Evolutionary conservation across 306 rosid species (phyloP), one percentile per base, ranked within the genome.

Genomic region (Benincasa hispida): DNA sequence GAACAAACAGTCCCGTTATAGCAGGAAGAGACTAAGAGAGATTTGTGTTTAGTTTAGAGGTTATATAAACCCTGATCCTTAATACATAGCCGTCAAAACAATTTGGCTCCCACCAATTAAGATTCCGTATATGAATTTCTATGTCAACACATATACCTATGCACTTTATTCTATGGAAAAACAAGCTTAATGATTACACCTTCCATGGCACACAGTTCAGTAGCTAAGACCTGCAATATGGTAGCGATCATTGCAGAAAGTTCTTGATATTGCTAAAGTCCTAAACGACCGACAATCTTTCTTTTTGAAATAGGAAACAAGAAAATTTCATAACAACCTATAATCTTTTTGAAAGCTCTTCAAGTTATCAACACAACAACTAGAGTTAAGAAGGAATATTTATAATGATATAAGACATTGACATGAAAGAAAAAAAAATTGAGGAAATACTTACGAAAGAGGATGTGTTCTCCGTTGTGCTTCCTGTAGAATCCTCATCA

Each of bases 401-500:
- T 39, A 0, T 35, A n/a, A 68, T 48, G 35, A 48, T 35, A 24
- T 2, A 77, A 63, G 27, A 59, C 63, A 60, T 54, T 45, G 65
- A 39, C 51, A 63, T 39, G 25, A 75, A 54, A 74, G 27, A 72
- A 66, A 2, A 18, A 28, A 10, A 68, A 32, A 28, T 17, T 27
- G 5, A 72, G 55, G 48, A 78, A 22, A 18, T 41, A 77, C 93
- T 83, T 79, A 92, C 97, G 53, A 81, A 75, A 65, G 79, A 55
- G 53, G 76, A 67, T 55, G 80, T 74, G 83, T 81, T 77, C 75
- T 77, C 80, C 15, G 69, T 81, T 12, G 74, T 58, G 67, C 78
- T 79, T 79, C 80, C 79, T 9, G 22, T 34, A 56, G 78, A 81
- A 81, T 82, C 88, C 84, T 83, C 87, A 50, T 89, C 85, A 60